Evolutionary conservation across 768 basidiomycete species (phyloP), one percentile per base, ranked within the genome.

Genomic region (Naganishia kalamii): DNA sequence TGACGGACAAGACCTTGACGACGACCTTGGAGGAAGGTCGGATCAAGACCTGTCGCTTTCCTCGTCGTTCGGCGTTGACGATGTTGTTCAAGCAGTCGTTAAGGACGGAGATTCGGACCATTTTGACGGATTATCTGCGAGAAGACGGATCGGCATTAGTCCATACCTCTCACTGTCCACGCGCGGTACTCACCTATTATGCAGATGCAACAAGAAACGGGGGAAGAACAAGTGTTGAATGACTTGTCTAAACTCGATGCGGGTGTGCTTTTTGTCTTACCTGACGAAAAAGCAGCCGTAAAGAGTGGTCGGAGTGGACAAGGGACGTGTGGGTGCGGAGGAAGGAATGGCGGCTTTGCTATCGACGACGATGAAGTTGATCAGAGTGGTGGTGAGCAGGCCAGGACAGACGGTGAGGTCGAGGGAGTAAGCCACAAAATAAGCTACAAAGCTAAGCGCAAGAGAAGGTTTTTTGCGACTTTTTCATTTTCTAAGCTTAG

Each of bases 41-140:
- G 80, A 99, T 86, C 74, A 99, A 88, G 68, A 99, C 96, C 82
- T 99, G 96, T 75, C 96, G 91, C 84, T 99, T 99, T 76, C 96
- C 96, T 77, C 92, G 90, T 79, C 92, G 91, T 84, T 98, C 96
- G 77, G 96, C 96, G 72, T 99, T 99, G 87, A 96, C 91, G 72
- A 97, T 96, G 86, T 90, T 94, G 86, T 94, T 97, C 43, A 80
- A 68, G 67, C 74, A 74, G 69, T 80, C 79, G 76, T 77, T 78
- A 65, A 79, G 77, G 49, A 79, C 78, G 63, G 79, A 80, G 65
- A 73, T 69, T 65, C 76, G 71, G 68, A 76, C 86, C 88, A 78
- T 79, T 68, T 74, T 78, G 75, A 65, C 21, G 63, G 66, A 72
- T 67, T 67, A 60, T 32, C 59, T 49, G 29, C 23, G 47, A 49